phyloP scores from a whole-genome alignment of 345 rosid species.

The Salix dunnii region DNA sequence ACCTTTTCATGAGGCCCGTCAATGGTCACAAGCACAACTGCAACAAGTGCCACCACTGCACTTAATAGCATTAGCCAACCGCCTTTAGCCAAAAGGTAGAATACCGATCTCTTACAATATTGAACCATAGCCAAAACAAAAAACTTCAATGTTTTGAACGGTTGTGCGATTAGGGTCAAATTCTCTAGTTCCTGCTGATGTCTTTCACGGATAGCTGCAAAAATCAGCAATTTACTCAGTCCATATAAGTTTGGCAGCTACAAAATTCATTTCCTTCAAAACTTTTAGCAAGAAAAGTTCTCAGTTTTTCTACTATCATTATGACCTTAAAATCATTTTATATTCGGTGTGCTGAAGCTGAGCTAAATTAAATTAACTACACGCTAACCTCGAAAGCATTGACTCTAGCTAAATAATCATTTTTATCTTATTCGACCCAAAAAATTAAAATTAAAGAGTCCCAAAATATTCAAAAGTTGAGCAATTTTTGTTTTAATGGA shows the following conservation, averaged over 20 bases:
- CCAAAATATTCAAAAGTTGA: neutral
- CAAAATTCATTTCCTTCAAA: neutral
- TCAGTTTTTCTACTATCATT: neutral
- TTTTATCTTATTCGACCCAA: neutral
- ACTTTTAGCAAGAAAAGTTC: neutral
- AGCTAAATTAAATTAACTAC: neutral
- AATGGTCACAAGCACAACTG: conserved; percentile 57
- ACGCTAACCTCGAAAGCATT: neutral
- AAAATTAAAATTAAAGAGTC: neutral
- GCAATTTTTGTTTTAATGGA: neutral
- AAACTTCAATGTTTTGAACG: conserved; percentile 65
- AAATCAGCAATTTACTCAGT: neutral
- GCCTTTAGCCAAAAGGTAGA: conserved; percentile 64
- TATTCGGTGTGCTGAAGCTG: neutral
- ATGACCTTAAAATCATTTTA: neutral
- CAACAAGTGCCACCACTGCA: conserved; percentile 32
- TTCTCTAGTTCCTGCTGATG: conserved; percentile 70
- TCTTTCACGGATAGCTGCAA: conserved; percentile 56
- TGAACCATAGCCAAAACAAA: conserved; percentile 58
- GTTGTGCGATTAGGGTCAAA: conserved; percentile 62
- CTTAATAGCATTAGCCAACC: conserved; percentile 65
- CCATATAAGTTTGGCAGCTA: neutral
- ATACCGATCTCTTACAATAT: conserved; percentile 44
- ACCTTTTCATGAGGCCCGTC: conserved; percentile 96
- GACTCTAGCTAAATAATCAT: neutral